Percentiles rank a stretch among this genome's conserved stretches.
Evolutionary conservation across 2,329 filamentous ascomycete genomes (phyloP).

Genomic region (Penicillium expansum): DNA sequence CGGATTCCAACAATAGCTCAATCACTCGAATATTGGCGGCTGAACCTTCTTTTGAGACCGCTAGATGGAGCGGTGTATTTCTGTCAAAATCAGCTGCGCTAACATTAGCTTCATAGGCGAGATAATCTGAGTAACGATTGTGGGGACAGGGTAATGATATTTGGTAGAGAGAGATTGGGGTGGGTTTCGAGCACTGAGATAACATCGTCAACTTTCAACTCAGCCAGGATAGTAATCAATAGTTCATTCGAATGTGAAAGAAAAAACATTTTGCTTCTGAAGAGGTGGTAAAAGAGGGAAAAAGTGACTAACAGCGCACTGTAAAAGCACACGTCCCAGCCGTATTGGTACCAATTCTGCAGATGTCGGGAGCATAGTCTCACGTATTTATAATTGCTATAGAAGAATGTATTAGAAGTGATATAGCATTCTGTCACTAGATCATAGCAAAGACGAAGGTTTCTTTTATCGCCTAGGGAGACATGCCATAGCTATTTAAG

Average conservation of each 20-base stretch:
- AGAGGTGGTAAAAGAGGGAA: neutral
- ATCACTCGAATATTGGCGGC: neutral
- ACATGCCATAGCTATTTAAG: too few relatives aligned
- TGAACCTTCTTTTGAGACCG: neutral
- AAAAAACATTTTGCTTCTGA: neutral
- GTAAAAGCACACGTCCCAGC: too few relatives aligned
- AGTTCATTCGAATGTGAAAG: neutral
- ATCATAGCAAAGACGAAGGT: too few relatives aligned
- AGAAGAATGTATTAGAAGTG: too few relatives aligned
- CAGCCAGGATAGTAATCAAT: neutral
- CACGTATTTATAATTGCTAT: too few relatives aligned
- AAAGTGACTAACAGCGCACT: neutral
- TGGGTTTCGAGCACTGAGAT: neutral
- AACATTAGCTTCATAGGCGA: neutral
- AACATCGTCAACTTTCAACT: neutral
- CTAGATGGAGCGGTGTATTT: neutral
- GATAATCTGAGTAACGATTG: neutral
- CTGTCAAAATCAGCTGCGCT: neutral
- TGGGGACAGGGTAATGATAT: neutral
- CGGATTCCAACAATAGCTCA: neutral
- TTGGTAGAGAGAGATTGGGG: neutral
- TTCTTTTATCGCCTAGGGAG: too few relatives aligned
- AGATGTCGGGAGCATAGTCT: too few relatives aligned
- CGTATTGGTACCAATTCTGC: too few relatives aligned
- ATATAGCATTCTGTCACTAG: too few relatives aligned